Percentiles rank a stretch among this genome's conserved stretches.
These are phyloP conservation scores for Metschnikowia kofuensis DNA, from an alignment of 805 yeast species.

Conservation along the genomic window DNA sequence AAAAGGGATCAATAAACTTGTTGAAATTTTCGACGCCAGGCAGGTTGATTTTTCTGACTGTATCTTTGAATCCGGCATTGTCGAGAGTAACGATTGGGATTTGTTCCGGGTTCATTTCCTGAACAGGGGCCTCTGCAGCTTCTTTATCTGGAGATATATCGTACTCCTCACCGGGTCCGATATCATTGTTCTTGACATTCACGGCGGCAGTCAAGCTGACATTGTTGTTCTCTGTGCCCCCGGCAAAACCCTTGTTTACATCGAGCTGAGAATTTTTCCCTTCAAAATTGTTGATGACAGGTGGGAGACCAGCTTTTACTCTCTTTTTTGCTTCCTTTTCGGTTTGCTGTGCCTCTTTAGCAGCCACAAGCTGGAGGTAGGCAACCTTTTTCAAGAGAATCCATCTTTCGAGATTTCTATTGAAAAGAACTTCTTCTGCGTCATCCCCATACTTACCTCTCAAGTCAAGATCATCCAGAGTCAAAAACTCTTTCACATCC, in stretches of 20 bases:
- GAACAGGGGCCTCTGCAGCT: slow-evolving; percentile 20
- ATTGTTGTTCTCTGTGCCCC: not conserved
- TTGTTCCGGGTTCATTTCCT: slow-evolving; percentile 14
- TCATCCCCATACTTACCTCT: slow-evolving; percentile 36
- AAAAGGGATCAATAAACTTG: slow-evolving; percentile 77
- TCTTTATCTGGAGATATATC: slow-evolving; percentile 20
- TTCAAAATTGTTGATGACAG: slow-evolving; percentile 8
- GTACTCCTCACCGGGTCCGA: slow-evolving; percentile 6
- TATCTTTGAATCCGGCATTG: slow-evolving; percentile 40
- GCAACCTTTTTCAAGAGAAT: slow-evolving; percentile 65
- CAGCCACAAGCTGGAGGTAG: slow-evolving; percentile 65
- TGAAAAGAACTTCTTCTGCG: slow-evolving; percentile 35
- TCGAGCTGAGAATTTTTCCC: slow-evolving; percentile 1
- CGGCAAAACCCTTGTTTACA: not conserved
- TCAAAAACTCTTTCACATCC: slow-evolving; percentile 55
- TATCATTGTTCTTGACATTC: slow-evolving; percentile 9
- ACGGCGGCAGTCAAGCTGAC: slow-evolving; percentile 9
- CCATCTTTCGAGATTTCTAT: slow-evolving; percentile 61
- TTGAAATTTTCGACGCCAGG: slow-evolving; percentile 33
- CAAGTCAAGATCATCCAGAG: slow-evolving; percentile 40
- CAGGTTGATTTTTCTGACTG: slow-evolving; percentile 40
- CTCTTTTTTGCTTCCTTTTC: slow-evolving; percentile 40
- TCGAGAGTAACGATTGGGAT: slow-evolving; percentile 39
- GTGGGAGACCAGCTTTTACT: slow-evolving; percentile 30
- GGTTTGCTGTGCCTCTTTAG: slow-evolving; percentile 42